Conservation (phyloP, 306 rosid genomes). For the Prunus davidiana region DNA sequence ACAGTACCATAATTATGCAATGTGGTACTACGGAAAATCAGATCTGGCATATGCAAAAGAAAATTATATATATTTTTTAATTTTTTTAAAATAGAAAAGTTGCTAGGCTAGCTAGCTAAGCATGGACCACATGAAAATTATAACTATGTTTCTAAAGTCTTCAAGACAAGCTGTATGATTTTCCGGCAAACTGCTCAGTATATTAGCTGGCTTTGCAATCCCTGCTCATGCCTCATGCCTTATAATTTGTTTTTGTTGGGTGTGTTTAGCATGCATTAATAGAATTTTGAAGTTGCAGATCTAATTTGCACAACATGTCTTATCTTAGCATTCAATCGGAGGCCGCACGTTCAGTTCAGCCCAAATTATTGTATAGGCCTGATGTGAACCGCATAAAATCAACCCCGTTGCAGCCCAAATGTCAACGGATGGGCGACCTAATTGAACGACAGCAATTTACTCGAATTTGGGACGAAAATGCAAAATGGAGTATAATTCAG, state of each 20-base stretch:
- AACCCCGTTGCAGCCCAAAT: background rate
- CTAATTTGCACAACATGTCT: background rate
- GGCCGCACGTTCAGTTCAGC: no score
- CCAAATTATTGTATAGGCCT: background rate
- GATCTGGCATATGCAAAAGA: slow-evolving; percentile 7
- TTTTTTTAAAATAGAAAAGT: background rate
- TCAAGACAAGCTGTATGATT: slow-evolving; percentile 2
- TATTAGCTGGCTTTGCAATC: slow-evolving; percentile 11
- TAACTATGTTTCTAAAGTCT: background rate
- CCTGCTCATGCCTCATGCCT: background rate
- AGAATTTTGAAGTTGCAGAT: background rate
- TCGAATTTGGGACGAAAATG: background rate
- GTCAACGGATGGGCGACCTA: no score
- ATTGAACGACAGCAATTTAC: no score
- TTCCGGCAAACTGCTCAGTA: slow-evolving; percentile 12
- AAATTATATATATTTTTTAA: no score
- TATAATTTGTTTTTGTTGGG: background rate
- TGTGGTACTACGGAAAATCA: slow-evolving; percentile 25
- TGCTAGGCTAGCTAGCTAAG: background rate
- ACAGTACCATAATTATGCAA: background rate
- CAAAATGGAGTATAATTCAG: no score
- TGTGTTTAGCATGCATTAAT: background rate
- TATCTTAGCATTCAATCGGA: no score
- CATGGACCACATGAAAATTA: no score
- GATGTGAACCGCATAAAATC: background rate